Percentiles rank a stretch among this genome's conserved stretches.
Evolutionary conservation across 176 grass and related monocot species (phyloP).

Genomic region (Alloteropsis semialata): DNA sequence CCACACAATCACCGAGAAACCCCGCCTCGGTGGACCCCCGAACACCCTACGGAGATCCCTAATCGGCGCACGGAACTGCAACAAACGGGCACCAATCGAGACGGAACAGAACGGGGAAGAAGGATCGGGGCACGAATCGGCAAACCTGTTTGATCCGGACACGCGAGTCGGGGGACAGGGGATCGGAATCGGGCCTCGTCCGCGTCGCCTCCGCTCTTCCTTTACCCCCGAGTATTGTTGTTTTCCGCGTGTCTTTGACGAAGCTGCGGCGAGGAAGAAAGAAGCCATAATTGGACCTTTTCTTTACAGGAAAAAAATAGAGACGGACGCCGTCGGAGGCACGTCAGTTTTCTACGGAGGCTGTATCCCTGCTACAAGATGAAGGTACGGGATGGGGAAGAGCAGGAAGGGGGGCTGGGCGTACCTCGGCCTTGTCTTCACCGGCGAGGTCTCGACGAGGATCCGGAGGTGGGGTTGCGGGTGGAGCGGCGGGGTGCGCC

Average conservation of each 20-base stretch:
- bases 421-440: too few relatives aligned
- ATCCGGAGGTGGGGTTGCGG: background rate
- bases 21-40: background rate
- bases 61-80: background rate
- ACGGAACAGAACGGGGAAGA: background rate
- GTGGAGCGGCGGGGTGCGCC: background rate
- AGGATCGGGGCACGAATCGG: constrained; percentile 11
- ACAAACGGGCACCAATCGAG: background rate
- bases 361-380: too few relatives aligned
- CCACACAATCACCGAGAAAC: background rate
- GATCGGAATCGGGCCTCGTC: background rate
- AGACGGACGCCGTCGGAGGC: background rate
- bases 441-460: too few relatives aligned
- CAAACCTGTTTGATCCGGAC: background rate
- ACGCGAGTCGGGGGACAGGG: background rate
- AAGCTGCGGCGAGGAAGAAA: background rate
- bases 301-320: background rate
- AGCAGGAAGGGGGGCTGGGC: too few relatives aligned
- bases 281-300: background rate
- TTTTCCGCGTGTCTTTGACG: constrained; percentile 25
- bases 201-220: background rate
- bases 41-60: background rate
- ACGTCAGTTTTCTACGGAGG: too few relatives aligned
- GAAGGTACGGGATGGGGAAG: too few relatives aligned
- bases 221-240: background rate